Percentiles rank a stretch among this genome's conserved stretches.
Evolutionary conservation across 2,329 filamentous ascomycete species (phyloP).

Genomic region (Lachnellula occidentalis): DNA sequence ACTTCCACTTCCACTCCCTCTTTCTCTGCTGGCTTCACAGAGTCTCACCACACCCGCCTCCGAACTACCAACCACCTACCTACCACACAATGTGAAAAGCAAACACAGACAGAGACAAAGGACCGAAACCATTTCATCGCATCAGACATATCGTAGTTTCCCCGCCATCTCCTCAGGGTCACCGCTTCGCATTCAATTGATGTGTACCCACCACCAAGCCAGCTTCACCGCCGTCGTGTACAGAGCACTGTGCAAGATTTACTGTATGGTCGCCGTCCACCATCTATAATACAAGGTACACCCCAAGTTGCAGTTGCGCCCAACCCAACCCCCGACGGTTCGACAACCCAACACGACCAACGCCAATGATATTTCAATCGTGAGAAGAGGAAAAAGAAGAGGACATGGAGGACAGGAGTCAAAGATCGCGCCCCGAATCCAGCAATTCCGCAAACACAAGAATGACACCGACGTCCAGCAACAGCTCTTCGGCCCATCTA

Average conservation of each 20-base stretch:
- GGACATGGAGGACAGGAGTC: constrained; percentile 19
- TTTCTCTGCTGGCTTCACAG: background rate
- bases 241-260: too few relatives aligned
- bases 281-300: too few relatives aligned
- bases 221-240: too few relatives aligned
- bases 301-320: too few relatives aligned
- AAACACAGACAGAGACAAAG: background rate
- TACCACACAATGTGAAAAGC: constrained; percentile 6
- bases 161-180: background rate
- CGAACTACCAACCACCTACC: background rate
- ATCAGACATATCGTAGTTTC: background rate
- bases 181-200: too few relatives aligned
- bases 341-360: background rate
- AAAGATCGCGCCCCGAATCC: constrained; percentile 18
- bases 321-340: too few relatives aligned
- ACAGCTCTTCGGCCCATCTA: constrained; percentile 15
- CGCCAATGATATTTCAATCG: too few relatives aligned
- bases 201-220: too few relatives aligned
- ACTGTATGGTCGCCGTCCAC: too few relatives aligned
- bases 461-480: constrained; percentile 22
- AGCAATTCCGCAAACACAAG: constrained; percentile 22
- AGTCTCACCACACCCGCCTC: constrained; percentile 1
- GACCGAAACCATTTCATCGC: background rate
- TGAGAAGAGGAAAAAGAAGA: background rate
- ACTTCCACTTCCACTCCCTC: background rate